Percentiles rank a stretch among this genome's conserved stretches.
Conservation (phyloP, 345 rosid genomes). For the Brassica rapa region DNA sequence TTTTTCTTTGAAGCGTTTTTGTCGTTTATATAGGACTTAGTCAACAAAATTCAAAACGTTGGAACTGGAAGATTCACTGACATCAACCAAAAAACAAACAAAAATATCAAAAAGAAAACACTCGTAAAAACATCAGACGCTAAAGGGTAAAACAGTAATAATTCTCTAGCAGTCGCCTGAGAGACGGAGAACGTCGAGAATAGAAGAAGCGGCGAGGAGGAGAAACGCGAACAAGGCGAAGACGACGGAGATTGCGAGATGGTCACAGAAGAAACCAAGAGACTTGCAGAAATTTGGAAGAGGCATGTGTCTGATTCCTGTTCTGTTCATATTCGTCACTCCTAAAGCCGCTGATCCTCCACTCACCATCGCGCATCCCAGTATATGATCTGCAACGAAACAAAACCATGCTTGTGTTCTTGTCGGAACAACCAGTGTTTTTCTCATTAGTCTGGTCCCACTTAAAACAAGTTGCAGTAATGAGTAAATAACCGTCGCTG, state of each 20-base stretch:
- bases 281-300: not conserved
- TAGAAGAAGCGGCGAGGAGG: not conserved
- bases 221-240: not conserved
- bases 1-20: not conserved
- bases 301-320: conserved; percentile 4
- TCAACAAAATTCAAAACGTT: conserved; percentile 35
- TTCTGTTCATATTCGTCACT: not conserved
- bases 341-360: conserved; percentile 5
- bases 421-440: not conserved
- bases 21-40: conserved; percentile 7
- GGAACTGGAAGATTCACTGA: conserved; percentile 22
- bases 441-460: not conserved
- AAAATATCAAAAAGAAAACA: not conserved
- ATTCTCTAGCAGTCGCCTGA: not conserved
- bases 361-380: not conserved
- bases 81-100: conserved; percentile 25
- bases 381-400: not conserved
- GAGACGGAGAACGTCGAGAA: not conserved
- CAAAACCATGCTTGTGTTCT: not conserved
- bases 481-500: not conserved
- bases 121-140: not conserved
- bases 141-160: not conserved
- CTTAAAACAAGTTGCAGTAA: not conserved
- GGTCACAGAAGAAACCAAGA: not conserved
- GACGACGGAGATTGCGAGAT: not conserved